Percentiles rank a stretch among this genome's conserved stretches.
Conservation (phyloP, 108 stramenopile species). For the Skeletonema potamos region DNA sequence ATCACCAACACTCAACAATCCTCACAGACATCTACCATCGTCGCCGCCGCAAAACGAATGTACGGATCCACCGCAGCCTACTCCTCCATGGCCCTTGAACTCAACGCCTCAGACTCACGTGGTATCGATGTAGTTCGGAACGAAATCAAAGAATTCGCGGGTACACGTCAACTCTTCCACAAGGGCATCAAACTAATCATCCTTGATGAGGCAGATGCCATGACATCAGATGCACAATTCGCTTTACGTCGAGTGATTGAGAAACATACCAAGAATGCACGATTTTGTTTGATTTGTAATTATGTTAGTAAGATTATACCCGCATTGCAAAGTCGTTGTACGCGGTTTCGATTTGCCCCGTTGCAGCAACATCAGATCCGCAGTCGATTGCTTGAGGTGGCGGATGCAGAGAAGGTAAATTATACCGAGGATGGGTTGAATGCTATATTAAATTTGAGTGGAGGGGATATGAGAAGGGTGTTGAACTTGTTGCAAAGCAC, state of each 20-base stretch:
- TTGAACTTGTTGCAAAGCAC: conserved; percentile 89
- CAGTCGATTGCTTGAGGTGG: conserved; percentile 74
- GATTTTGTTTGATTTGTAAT: conserved; percentile 97
- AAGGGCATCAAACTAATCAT: conserved; percentile 90
- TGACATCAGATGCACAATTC: conserved; percentile 94
- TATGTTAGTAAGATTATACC: conserved; percentile 97
- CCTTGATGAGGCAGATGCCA: conserved; percentile 93
- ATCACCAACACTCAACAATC: not conserved
- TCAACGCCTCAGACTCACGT: conserved; percentile 85
- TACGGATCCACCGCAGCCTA: conserved; percentile 75
- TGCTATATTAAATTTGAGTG: conserved; percentile 75
- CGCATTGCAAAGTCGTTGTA: conserved; percentile 92
- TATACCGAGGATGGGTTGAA: conserved; percentile 68
- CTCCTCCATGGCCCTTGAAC: conserved; percentile 88
- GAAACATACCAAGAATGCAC: conserved; percentile 90
- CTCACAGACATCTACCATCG: conserved; percentile 86
- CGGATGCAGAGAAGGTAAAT: conserved; percentile 60
- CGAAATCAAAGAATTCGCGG: conserved; percentile 96
- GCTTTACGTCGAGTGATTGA: conserved; percentile 90
- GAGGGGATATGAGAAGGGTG: conserved; percentile 93
- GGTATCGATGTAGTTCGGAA: conserved; percentile 93
- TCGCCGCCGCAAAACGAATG: conserved; percentile 94
- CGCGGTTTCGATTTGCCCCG: conserved; percentile 95
- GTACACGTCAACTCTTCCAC: conserved; percentile 86
- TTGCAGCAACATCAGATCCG: conserved; percentile 75